Base-by-base conservation (phyloP, 257 asterid species). In the Scutellaria minor region DNA sequence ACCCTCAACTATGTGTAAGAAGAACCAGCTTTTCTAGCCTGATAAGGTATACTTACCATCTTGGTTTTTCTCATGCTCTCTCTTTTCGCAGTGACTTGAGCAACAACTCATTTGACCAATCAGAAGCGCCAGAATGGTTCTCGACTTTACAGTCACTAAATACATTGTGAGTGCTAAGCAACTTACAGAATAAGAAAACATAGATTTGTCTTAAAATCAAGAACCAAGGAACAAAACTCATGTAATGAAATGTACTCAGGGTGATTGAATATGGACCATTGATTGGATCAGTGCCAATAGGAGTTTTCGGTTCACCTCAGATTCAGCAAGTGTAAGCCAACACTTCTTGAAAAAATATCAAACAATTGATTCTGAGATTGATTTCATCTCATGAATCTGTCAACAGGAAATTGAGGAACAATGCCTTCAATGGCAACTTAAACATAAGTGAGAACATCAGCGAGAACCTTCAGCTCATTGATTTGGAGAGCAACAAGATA, bases 251-350 rank as follows among this genome's bases (percentile, higher is more conserved):
- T 6, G 39, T 80, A 47, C 42, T 74, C 81, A 94, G 99, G 83
- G 79, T 89, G 74, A 82, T 90, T 1, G 97, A 91, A 74, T 79
- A 85, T 40, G 99, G 99, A 68, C 80, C 93, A 9, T 74, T 94
- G 5, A 73, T 77, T 70, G 99, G 99, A 85, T 14, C 81, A 5
- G 79, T 94, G 77, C 96, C 97, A 22, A 73, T 80, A 68, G 82
- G 59, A 27, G 68, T 89, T 51, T 88, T 94, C 81, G 78, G 80
- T 67, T 83, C 88, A 73, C 91, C 97, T 65, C 91, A 88, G 78
- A 83, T 94, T 78, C 86, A 87, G 79, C 96, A 91, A 91, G 96
- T 94, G 99, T 94, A 82, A 82, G 97, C 65, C 59, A 22, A 37
- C 41, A 72, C 11, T 39, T 27, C 6, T 8, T 9, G 5, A n/a